Evolutionary conservation across 176 grass and related monocot genomes (phyloP).

Genomic region (Areca catechu): DNA sequence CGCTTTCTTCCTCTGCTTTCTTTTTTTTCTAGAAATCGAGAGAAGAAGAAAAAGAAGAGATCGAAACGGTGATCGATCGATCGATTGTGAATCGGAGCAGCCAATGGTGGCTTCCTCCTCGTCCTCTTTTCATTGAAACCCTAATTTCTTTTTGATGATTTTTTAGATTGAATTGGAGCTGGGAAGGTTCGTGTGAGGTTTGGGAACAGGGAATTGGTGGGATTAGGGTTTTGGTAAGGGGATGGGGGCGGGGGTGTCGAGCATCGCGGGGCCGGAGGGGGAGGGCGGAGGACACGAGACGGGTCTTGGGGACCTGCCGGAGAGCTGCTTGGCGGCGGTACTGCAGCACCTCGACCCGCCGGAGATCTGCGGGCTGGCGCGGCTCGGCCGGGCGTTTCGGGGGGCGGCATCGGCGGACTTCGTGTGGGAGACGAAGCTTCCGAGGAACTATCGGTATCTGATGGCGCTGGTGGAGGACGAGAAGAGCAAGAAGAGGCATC

Average conservation of each 20-base stretch:
- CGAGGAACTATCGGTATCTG: constrained; percentile 61
- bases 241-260: constrained; percentile 75
- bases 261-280: constrained; percentile 31
- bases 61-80: too few species aligned
- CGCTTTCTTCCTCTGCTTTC: too few species aligned
- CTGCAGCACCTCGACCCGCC: constrained; percentile 58
- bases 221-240: constrained; percentile 12
- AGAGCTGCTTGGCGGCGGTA: constrained; percentile 61
- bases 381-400: constrained; percentile 57
- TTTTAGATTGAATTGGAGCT: too few species aligned
- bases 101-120: too few species aligned
- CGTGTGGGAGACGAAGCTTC: constrained; percentile 88
- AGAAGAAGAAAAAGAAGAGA: too few species aligned
- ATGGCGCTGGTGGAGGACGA: constrained; percentile 45
- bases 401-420: constrained; percentile 68
- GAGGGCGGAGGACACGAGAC: constrained; percentile 6
- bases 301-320: constrained; percentile 74
- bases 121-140: too few species aligned
- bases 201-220: neutral
- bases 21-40: too few species aligned
- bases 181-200: too few species aligned
- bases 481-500: constrained; percentile 1
- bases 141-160: too few species aligned
- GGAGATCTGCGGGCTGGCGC: constrained; percentile 71
- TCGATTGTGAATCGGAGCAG: too few species aligned